Base-by-base conservation (phyloP, 148 eudicot species). In the Rhododendron ovatum region DNA sequence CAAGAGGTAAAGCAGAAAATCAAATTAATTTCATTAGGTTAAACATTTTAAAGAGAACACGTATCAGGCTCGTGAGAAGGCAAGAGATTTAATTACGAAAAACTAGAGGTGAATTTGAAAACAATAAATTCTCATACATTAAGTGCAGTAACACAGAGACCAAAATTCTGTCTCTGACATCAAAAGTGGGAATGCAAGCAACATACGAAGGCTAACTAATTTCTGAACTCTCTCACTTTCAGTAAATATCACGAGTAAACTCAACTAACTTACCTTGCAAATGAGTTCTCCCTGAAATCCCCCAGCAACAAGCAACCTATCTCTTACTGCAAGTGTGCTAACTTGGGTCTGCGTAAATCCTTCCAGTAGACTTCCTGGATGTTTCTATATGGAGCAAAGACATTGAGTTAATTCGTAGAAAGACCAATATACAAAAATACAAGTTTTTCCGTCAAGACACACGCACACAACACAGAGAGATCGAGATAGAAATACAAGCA, bases 261-360 rank as follows among this genome's bases (percentile, higher is more conserved):
- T 61, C 22, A 41, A 61, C 51, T 2, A 69, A 87, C 88, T 55
- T 57, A 93, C 98, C 98, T 96, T 96, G 94, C 98, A 94, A 82
- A 96, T 94, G 87, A 96, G 93, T 85, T 96, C 98, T 83, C 98
- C 98, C 69, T 92, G 98, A 89, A 96, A 93, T 83, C 98, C 98
- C 63, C 98, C 98, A 67, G 96, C 98, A 88, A 96, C 94, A 30
- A 96, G 89, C 91, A 96, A 85, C 81, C 91, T 93, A 86, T 94
- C 94, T 91, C 93, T 94, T 69, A 94, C 96, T 24, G 98, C 95
- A 84, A 96, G 88, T 26, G 98, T 96, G 91, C 98, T 96, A 81
- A 96, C 96, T 89, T 96, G 98, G 74, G 96, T 92, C 83, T 92
- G 91, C 3, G 94, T 88, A 87, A 96, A 94, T 86, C 98, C 98